These are phyloP conservation scores for Dactylellina parvicollis DNA, from an alignment of 2,329 filamentous ascomycete species.

Conservation along the genomic window DNA sequence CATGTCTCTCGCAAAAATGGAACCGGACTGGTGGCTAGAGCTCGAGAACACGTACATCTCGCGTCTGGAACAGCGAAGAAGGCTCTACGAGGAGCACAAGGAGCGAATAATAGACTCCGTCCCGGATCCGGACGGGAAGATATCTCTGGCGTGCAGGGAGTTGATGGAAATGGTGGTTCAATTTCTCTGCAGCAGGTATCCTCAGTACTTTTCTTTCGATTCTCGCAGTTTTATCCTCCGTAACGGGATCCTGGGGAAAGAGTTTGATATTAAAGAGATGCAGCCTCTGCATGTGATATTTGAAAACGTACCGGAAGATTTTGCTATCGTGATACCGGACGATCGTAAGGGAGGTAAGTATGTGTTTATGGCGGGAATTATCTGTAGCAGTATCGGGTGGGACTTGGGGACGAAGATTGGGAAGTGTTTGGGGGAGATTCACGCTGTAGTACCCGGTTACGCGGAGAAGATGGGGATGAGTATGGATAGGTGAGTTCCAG, in stretches of 20 bases:
- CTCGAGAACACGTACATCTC: slow-evolving; percentile 76
- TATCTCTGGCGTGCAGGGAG: slow-evolving; percentile 80
- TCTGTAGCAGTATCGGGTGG: slow-evolving; percentile 85
- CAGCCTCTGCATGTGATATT: slow-evolving; percentile 76
- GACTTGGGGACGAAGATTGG: slow-evolving; percentile 79
- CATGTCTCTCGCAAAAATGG: slow-evolving; percentile 83
- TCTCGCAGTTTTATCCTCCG: slow-evolving; percentile 63
- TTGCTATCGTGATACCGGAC: slow-evolving; percentile 78
- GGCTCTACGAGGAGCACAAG: slow-evolving; percentile 72
- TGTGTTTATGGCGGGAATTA: slow-evolving; percentile 76
- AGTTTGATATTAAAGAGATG: slow-evolving; percentile 70
- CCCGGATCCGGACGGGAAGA: slow-evolving; percentile 65
- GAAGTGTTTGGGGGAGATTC: slow-evolving; percentile 74
- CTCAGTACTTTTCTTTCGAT: slow-evolving; percentile 73
- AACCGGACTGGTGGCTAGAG: slow-evolving; percentile 89
- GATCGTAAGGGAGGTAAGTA: slow-evolving; percentile 74
- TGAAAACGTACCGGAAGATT: slow-evolving; percentile 85
- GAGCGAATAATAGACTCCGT: slow-evolving; percentile 73
- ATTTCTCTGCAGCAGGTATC: slow-evolving; percentile 81
- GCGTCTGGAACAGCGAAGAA: slow-evolving; percentile 75
- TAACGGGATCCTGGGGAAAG: slow-evolving; percentile 74
- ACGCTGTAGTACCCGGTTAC: slow-evolving; percentile 80
- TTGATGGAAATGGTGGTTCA: slow-evolving; percentile 87
- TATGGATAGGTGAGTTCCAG: slow-evolving; percentile 75
- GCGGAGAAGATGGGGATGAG: slow-evolving; percentile 87